phyloP scores from a whole-genome alignment of 2,329 filamentous ascomycete genomes.

The Ceratocystis huliohia region DNA sequence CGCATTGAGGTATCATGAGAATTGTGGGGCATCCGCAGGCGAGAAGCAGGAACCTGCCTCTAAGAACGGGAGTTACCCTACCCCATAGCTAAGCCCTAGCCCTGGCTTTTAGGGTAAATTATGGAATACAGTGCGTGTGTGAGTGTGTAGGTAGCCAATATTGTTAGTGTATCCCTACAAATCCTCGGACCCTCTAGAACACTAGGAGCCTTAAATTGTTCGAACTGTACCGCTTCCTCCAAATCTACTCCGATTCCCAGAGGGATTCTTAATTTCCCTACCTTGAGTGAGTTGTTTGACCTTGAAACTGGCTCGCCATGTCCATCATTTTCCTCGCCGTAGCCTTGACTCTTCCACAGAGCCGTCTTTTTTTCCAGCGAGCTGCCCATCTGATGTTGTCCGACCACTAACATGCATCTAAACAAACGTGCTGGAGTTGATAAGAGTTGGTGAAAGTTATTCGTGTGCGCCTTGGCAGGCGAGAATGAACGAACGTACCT shows the following conservation, averaged over 20 bases:
- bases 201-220: background rate
- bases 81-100: too few relatives aligned
- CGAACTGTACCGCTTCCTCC: background rate
- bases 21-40: background rate
- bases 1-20: background rate
- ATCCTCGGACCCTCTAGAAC: background rate
- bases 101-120: too few relatives aligned
- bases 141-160: too few relatives aligned
- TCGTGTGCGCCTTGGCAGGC: too few relatives aligned
- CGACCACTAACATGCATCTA: too few relatives aligned
- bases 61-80: background rate
- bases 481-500: too few relatives aligned
- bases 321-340: background rate
- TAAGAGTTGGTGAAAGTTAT: too few relatives aligned
- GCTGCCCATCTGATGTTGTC: background rate
- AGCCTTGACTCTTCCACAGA: background rate
- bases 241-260: background rate
- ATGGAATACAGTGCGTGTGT: too few relatives aligned
- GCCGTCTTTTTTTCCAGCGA: background rate
- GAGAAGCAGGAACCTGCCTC: background rate
- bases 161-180: too few relatives aligned
- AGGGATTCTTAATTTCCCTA: slow-evolving; percentile 1
- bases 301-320: slow-evolving; percentile 1
- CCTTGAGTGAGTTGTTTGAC: slow-evolving; percentile 2
- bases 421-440: too few relatives aligned